Conservation (phyloP, 2,329 filamentous ascomycete species). For the Myriangium duriaei region DNA sequence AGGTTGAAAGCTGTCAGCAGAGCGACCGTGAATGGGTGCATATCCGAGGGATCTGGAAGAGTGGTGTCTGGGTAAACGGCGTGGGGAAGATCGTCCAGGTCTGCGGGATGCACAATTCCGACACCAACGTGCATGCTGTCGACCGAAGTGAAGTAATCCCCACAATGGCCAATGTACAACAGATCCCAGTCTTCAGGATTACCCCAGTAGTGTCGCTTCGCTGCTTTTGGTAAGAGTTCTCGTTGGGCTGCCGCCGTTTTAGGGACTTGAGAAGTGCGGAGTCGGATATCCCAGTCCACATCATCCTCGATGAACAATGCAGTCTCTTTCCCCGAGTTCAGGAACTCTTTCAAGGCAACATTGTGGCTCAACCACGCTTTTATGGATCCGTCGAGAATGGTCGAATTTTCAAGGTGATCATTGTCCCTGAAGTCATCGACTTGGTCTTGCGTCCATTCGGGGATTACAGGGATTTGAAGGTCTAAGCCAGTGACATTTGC, state of each 20-base stretch:
- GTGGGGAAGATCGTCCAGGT: slow-evolving; percentile 22
- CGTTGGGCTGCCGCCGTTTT: slow-evolving; percentile 15
- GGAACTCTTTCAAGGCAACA: slow-evolving; percentile 23
- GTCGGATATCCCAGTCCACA: slow-evolving; percentile 33
- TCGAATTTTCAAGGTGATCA: slow-evolving; percentile 17
- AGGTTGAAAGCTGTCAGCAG: slow-evolving; percentile 26
- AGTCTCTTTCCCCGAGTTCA: slow-evolving; percentile 28
- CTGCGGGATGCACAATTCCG: slow-evolving; percentile 22
- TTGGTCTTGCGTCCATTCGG: slow-evolving; percentile 24
- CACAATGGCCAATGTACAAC: slow-evolving; percentile 32
- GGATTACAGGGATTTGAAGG: slow-evolving; percentile 24
- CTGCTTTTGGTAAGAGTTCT: slow-evolving; percentile 12
- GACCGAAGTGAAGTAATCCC: slow-evolving; percentile 24
- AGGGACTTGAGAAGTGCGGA: slow-evolving; percentile 28
- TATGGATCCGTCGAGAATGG: slow-evolving; percentile 23
- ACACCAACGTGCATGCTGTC: slow-evolving; percentile 24
- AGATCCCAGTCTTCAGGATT: slow-evolving; percentile 26
- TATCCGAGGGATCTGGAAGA: slow-evolving; percentile 23
- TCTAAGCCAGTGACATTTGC: slow-evolving; percentile 26
- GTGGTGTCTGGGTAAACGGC: slow-evolving; percentile 26
- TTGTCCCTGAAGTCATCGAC: slow-evolving; percentile 16
- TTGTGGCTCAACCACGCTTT: slow-evolving; percentile 30
- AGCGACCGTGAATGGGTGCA: slow-evolving; percentile 27
- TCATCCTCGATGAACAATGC: slow-evolving; percentile 34
- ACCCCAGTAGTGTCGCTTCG: slow-evolving; percentile 25